These are phyloP conservation scores for Betula pendula DNA, from an alignment of 306 rosid species.

Conservation along the genomic window DNA sequence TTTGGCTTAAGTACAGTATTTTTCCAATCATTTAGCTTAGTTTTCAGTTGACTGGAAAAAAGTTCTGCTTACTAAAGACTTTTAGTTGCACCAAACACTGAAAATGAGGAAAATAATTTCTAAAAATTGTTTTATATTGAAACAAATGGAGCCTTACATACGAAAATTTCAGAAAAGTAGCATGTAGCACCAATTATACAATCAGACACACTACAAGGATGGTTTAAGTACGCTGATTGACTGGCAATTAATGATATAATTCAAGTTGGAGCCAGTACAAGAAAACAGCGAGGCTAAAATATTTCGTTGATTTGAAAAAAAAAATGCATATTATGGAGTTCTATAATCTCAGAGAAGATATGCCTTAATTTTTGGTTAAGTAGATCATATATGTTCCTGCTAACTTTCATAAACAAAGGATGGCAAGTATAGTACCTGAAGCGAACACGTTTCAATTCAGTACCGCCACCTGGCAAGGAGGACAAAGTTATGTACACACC, in stretches of 20 bases:
- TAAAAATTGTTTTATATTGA: background rate
- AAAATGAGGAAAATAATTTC: background rate
- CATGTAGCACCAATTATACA: background rate
- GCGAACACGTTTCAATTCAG: constrained; percentile 88
- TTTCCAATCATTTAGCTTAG: no score
- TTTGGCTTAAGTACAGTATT: no score
- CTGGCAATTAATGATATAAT: background rate
- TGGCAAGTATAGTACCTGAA: constrained; percentile 67
- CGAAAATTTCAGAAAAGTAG: background rate
- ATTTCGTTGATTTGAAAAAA: background rate
- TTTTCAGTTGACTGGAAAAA: no score
- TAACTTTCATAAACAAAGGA: constrained; percentile 3
- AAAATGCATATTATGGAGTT: background rate
- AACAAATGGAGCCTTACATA: background rate
- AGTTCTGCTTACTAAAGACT: no score
- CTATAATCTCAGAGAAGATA: background rate
- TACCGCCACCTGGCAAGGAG: constrained; percentile 62
- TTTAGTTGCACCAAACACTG: no score
- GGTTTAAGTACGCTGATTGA: background rate
- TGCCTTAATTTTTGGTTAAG: constrained; percentile 5
- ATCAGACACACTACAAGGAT: background rate
- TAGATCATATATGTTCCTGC: constrained; percentile 4
- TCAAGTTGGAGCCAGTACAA: background rate
- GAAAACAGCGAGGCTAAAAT: background rate
- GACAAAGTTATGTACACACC: constrained; percentile 82